Evolutionary conservation across 345 rosid genomes (phyloP).

Genomic region (Brassica rapa): DNA sequence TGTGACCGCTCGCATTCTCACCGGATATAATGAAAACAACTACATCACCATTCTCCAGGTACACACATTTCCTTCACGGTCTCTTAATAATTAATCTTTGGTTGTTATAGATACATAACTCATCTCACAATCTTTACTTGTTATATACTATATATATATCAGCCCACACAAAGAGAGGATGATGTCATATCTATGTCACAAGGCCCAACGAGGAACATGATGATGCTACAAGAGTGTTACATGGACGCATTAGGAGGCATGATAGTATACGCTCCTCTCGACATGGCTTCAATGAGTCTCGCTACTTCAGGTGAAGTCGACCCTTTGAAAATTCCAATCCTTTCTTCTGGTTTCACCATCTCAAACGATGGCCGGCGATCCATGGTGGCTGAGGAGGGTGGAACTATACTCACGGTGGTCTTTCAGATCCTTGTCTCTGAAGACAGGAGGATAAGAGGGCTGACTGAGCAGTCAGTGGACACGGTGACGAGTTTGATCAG

Average conservation of each 20-base stretch:
- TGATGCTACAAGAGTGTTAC: slow-evolving; percentile 65
- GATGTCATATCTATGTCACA: neutral
- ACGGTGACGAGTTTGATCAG: slow-evolving; percentile 56
- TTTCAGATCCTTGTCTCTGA: slow-evolving; percentile 58
- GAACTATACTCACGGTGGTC: slow-evolving; percentile 60
- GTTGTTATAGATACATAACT: neutral
- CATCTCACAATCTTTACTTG: neutral
- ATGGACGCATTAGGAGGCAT: slow-evolving; percentile 51
- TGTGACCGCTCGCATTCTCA: slow-evolving; percentile 49
- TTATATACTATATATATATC: neutral
- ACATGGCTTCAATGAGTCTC: slow-evolving; percentile 36
- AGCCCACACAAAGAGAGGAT: neutral
- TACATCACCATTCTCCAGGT: slow-evolving; percentile 53
- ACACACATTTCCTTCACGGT: slow-evolving; percentile 1
- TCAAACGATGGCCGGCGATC: slow-evolving; percentile 44
- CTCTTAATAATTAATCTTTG: neutral
- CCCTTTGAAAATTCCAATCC: slow-evolving; percentile 45
- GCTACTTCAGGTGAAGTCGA: slow-evolving; percentile 46
- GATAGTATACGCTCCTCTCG: slow-evolving; percentile 65
- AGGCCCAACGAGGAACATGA: slow-evolving; percentile 28
- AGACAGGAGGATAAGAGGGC: slow-evolving; percentile 2
- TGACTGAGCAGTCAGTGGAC: slow-evolving; percentile 49
- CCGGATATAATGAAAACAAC: slow-evolving; percentile 54
- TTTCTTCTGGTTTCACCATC: slow-evolving; percentile 75
- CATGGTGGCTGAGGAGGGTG: slow-evolving; percentile 26